Conservation (phyloP, 371 early-diverging fungal species). For the Mucor circinelloides region DNA sequence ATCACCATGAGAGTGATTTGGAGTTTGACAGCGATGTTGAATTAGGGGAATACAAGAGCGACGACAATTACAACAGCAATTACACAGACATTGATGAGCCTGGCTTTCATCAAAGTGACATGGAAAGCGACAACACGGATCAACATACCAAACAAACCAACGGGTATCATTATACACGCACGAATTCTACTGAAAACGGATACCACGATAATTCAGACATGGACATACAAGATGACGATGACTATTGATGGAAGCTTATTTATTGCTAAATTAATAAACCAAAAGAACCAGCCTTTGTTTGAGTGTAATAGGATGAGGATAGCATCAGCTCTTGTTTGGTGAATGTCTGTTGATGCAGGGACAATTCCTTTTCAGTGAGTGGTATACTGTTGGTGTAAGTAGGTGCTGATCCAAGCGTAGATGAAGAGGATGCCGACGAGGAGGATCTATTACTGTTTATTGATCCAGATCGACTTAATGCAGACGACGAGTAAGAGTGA, state of each 20-base stretch:
- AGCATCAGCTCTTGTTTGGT: background rate
- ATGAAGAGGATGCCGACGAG: background rate
- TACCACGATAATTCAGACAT: slow-evolving; percentile 11
- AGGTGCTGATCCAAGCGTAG: background rate
- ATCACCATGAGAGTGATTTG: slow-evolving; percentile 18
- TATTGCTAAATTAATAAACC: background rate
- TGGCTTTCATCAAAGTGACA: slow-evolving; percentile 11
- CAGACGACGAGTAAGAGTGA: background rate
- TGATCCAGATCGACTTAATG: background rate
- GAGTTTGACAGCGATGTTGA: slow-evolving; percentile 14
- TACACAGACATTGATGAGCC: slow-evolving; percentile 7
- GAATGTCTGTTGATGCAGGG: background rate
- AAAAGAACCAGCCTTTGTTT: background rate
- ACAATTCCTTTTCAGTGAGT: background rate
- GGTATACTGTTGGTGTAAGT: background rate
- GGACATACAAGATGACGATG: slow-evolving; percentile 16
- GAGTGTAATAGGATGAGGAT: background rate
- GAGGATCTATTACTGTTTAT: background rate
- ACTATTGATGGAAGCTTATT: background rate
- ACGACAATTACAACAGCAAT: background rate
- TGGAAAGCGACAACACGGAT: background rate
- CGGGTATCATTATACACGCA: background rate
- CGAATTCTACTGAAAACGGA: background rate
- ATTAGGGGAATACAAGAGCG: slow-evolving; percentile 6
- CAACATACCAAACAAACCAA: background rate